Evolutionary conservation across 139 green algal species (phyloP), one percentile per base, ranked within the genome.

Genomic region (Chlorella sorokiniana): DNA sequence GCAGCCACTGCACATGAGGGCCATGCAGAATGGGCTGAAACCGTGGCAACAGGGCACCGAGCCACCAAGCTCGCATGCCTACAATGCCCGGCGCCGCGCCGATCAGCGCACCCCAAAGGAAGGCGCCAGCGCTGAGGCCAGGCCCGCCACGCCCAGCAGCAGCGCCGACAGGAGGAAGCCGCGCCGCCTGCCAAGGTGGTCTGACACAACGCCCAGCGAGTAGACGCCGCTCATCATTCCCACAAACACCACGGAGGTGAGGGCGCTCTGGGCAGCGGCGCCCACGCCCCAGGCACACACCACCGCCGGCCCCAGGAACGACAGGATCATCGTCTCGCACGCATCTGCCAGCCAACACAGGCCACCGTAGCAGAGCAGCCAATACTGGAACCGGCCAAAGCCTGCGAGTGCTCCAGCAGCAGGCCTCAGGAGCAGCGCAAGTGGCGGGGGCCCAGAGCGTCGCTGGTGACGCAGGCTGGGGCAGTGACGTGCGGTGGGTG

Each of bases 281-380:
- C 78, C 82, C 22, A 96, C 52, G n/a, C 72, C 75, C 90, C 90
- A 98, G 10, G 91, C 65, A 80, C 91, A 95, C 4, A 42, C 56
- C 33, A 90, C 86, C 29, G 91, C 85, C 2, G 94, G 92, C 0
- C 91, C 94, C 10, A 98, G 84, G 69, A 95, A 96, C 1, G 87
- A 91, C 2, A 98, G 86, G 38, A 97, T 83, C 91, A 98, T 95
- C 69, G 92, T 91, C 84, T 98, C 94, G 89, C 95, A 94, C 0
- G 94, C 94, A 71, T 98, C 94, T 11, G 85, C 90, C 48, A 86
- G 78, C 94, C 94, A 98, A 31, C 89, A 90, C 23, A 96, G 56
- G 48, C 92, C 91, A 3, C 74, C 70, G 72, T 94, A 95, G 4
- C 84, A 31, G 33, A 97, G 74, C 42, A 97, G 67, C 29, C 90